Conservation (phyloP, 2,329 filamentous ascomycete species). For the Pezicula radicicola region DNA sequence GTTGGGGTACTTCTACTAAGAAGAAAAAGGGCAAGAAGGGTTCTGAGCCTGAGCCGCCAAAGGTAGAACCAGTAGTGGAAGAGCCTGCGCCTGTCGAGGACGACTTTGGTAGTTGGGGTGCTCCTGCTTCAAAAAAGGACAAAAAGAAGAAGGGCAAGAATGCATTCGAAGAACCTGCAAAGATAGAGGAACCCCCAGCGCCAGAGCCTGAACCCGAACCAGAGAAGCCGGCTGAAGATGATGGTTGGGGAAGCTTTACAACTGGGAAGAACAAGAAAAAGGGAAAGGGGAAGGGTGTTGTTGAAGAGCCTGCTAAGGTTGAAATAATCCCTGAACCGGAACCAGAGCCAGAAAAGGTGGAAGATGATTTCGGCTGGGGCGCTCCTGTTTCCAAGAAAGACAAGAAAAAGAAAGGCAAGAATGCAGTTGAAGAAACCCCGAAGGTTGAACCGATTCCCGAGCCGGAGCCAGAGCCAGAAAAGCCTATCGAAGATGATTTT, state of each 20-base stretch:
- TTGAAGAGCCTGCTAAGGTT: slow-evolving; percentile 16
- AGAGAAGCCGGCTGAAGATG: slow-evolving; percentile 29
- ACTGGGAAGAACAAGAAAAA: slow-evolving; percentile 37
- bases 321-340: slow-evolving; percentile 22
- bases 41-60: slow-evolving; percentile 12
- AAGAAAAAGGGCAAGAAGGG: slow-evolving; percentile 34
- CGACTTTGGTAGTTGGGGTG: slow-evolving; percentile 39
- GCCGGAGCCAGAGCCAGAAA: slow-evolving; percentile 28
- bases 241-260: slow-evolving; percentile 14
- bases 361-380: slow-evolving; percentile 45
- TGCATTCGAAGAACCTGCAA: slow-evolving; percentile 19
- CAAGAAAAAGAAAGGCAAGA: slow-evolving; percentile 38
- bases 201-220: slow-evolving; percentile 32
- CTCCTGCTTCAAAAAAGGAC: slow-evolving; percentile 47
- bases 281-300: slow-evolving; percentile 33
- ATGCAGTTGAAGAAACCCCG: slow-evolving; percentile 16
- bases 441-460: slow-evolving; percentile 31
- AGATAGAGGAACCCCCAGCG: slow-evolving; percentile 29
- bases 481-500: slow-evolving; percentile 27
- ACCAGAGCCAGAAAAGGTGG: slow-evolving; percentile 21
- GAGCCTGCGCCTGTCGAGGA: slow-evolving; percentile 29
- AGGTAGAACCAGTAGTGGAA: slow-evolving; percentile 20
- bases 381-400: slow-evolving; percentile 45
- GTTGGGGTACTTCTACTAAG: slow-evolving; percentile 47
- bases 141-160: slow-evolving; percentile 40